These are phyloP conservation scores for Endothia cerciana DNA, from an alignment of 2,329 filamentous ascomycete species.

Conservation along the genomic window DNA sequence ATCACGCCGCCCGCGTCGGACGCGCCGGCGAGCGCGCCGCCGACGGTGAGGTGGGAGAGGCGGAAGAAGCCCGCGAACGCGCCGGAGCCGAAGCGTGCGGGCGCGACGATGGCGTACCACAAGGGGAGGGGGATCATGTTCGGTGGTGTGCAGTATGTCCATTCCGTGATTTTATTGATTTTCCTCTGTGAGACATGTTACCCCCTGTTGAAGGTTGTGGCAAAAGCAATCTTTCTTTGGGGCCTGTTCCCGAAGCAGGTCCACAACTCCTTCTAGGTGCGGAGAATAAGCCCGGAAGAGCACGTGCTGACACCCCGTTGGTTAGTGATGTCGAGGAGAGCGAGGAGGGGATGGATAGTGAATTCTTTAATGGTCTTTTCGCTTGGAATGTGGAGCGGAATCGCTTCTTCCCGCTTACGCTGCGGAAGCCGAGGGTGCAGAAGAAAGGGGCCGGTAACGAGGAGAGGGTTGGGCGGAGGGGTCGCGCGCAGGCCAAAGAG, in stretches of 20 bases:
- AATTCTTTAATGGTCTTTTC: slow-evolving; percentile 92
- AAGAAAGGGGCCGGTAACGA: slow-evolving; percentile 54
- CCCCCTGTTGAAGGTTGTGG: too few species aligned
- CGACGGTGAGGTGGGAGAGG: slow-evolving; percentile 85
- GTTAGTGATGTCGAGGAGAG: slow-evolving; percentile 75
- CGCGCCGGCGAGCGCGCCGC: slow-evolving; percentile 65
- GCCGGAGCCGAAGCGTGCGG: slow-evolving; percentile 81
- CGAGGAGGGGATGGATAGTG: slow-evolving; percentile 94
- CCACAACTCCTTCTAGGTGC: too few species aligned
- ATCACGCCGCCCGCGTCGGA: slow-evolving; percentile 74
- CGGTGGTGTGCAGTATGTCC: slow-evolving; percentile 76
- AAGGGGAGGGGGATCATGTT: slow-evolving; percentile 92
- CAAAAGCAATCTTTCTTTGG: too few species aligned
- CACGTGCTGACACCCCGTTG: neutral
- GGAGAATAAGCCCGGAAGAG: too few species aligned
- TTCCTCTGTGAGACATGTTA: neutral
- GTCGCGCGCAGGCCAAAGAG: slow-evolving; percentile 86
- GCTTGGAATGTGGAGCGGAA: slow-evolving; percentile 97
- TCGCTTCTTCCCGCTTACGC: slow-evolving; percentile 81
- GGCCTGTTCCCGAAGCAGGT: neutral
- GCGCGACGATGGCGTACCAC: slow-evolving; percentile 92
- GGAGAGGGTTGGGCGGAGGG: slow-evolving; percentile 64
- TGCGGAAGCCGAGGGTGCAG: slow-evolving; percentile 73
- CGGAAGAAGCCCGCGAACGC: slow-evolving; percentile 90
- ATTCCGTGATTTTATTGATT: neutral